Base-by-base conservation (phyloP, 306 rosid species). In the Begonia peltatifolia region DNA sequence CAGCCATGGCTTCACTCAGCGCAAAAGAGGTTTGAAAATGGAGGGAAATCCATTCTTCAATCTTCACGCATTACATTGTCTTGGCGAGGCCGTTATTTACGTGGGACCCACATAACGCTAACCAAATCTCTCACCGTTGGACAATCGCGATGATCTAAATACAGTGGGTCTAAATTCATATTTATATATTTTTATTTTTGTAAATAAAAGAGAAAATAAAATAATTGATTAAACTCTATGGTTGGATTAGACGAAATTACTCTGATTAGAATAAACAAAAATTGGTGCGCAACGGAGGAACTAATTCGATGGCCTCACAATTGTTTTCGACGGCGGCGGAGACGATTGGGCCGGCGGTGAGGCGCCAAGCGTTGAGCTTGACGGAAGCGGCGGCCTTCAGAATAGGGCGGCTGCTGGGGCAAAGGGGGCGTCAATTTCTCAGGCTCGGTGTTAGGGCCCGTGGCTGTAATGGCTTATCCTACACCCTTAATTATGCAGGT, bases 391-490 rank as follows among this genome's bases (percentile, higher is more conserved):
- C 95, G 11, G 87, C 99, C 7, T 64, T 64, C n/a, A 70, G 97
- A 49, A 74, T 90, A 56, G 74, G 84, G 12, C 47, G 61, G 30
- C 65, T 85, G 12, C 77, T 90, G 0, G 68, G 76, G 68, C 87
- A 78, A 71, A 95, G 95, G 9, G 87, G 79, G 46, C 77, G 87
- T 58, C 30, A 80, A 9, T 90, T 67, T 65, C 74, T 90, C 42
- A 76, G 78, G 60, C 94, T 90, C 53, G 94, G 97, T 20, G 87
- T 90, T 60, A 90, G 83, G 78, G 87, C 97, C 43, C 95, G 97
- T 41, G 97, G 97, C 47, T 85, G 97, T 58, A 87, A 87, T 36
- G 96, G 94, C 53, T 71, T 87, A 52, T 76, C 96, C 14, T 87
- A 87, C 63, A 84, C 94, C 63, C 85, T 87, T 35, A 84, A 87